Evolutionary conservation across 352 stramenopile genomes (phyloP), one percentile per base, ranked within the genome.

Genomic region (Phytophthora vignae): DNA sequence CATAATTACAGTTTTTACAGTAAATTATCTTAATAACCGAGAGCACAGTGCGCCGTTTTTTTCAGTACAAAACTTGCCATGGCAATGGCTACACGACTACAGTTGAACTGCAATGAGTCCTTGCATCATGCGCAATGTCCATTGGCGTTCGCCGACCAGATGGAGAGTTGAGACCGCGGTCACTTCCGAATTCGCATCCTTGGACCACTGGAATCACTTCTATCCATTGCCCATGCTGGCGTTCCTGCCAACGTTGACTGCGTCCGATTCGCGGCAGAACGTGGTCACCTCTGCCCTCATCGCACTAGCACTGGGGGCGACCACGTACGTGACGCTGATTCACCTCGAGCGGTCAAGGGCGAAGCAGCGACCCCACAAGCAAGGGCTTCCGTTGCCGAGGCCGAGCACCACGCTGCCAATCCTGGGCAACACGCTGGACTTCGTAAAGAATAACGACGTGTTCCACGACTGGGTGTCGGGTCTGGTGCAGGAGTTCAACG

Each of bases 391-490:
- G 22, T 61, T 61, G 19, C 55, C 31, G 11, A 33, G 25, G 22
- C 54, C 54, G n/a, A 27, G 22, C 2, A 91, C 59, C 64, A 83
- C 73, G 31, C 44, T 77, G 38, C 60, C 65, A 4, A 7, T 83
- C 11, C 22, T 80, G 0, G 56, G 59, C 55, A 75, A 82, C 64
- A 77, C 55, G n/a, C 10, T 82, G 27, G 75, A 77, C 64, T 50
- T 78, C 15, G 25, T 69, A 21, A 67, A 55, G 33, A 68, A 76
- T 38, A 66, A 61, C 31, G 44, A 55, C 7, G 49, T 60, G 1
- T 59, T 82, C 60, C 74, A 80, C 55, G 72, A 80, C 54, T 74
- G 66, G 50, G 46, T 81, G 3, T 38, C 46, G 9, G 63, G 76
- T 14, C 44, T 62, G 27, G 52, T 49, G 22, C 49, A 54, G 50